Percentiles rank a stretch among this genome's conserved stretches.
Conservation (phyloP, 495 filamentous ascomycete genomes). For the Podospora didyma region DNA sequence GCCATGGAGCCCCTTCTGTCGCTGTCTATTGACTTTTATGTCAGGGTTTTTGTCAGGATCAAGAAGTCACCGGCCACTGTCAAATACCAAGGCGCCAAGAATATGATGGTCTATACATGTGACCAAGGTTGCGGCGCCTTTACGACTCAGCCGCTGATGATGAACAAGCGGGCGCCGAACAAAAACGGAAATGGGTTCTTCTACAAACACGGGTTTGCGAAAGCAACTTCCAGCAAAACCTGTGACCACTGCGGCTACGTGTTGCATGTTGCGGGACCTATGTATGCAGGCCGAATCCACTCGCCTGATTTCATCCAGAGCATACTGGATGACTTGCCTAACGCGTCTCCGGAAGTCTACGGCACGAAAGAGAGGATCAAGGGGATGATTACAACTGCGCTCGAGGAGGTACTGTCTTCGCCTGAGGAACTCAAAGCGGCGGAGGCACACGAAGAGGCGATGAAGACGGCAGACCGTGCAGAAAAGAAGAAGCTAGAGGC, state of each 20-base stretch:
- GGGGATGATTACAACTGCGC: constrained; percentile 85
- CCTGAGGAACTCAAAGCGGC: constrained; percentile 25
- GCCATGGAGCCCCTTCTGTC: constrained; percentile 89
- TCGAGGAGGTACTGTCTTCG: constrained; percentile 59
- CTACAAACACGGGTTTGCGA: constrained; percentile 69
- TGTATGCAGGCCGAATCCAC: constrained; percentile 91
- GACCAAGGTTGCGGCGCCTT: constrained; percentile 86
- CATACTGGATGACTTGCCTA: constrained; percentile 65
- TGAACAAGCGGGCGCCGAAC: constrained; percentile 56
- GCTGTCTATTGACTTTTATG: constrained; percentile 92
- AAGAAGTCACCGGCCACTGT: constrained; percentile 73
- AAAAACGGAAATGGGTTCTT: constrained; percentile 64
- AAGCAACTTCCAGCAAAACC: constrained; percentile 54
- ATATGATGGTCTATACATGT: constrained; percentile 90
- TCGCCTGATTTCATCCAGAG: constrained; percentile 73
- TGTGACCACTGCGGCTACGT: constrained; percentile 85
- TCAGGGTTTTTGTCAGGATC: constrained; percentile 84
- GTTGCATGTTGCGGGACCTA: constrained; percentile 84
- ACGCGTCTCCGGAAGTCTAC: constrained; percentile 60
- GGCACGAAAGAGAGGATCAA: constrained; percentile 74
- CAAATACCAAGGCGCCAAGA: constrained; percentile 84
- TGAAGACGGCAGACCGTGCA: constrained; percentile 9
- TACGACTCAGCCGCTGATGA: constrained; percentile 70
- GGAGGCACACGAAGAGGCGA: neutral
- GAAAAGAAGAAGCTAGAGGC: constrained; percentile 19